Evolutionary conservation across 768 basidiomycete species (phyloP).

Genomic region (Agrocybe chaxingu): DNA sequence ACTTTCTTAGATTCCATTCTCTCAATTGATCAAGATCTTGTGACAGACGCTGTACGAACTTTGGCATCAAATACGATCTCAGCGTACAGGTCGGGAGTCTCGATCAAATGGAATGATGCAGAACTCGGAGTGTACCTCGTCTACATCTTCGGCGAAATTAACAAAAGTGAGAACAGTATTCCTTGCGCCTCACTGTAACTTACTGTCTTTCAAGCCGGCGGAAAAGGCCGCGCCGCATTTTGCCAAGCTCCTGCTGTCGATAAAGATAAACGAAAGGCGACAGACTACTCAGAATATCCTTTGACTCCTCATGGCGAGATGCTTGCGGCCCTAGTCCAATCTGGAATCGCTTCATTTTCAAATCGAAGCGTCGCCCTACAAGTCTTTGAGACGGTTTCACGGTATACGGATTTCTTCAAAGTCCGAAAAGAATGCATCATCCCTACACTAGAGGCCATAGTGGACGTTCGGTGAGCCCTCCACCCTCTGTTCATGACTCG

Average conservation of each 20-base stretch:
- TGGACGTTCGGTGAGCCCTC: slow-evolving; percentile 67
- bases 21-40: slow-evolving; percentile 81
- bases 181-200: slow-evolving; percentile 1
- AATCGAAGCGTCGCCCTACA: slow-evolving; percentile 83
- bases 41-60: slow-evolving; percentile 70
- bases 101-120: slow-evolving; percentile 86
- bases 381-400: slow-evolving; percentile 89
- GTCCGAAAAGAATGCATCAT: slow-evolving; percentile 86
- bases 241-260: slow-evolving; percentile 70
- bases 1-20: slow-evolving; percentile 85
- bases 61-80: slow-evolving; percentile 76
- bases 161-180: slow-evolving; percentile 61
- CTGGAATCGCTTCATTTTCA: slow-evolving; percentile 78
- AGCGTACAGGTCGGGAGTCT: slow-evolving; percentile 57
- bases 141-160: slow-evolving; percentile 91
- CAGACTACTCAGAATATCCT: slow-evolving; percentile 77
- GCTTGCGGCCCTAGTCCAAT: slow-evolving; percentile 78
- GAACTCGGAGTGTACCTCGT: slow-evolving; percentile 93
- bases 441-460: slow-evolving; percentile 84
- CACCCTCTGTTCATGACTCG: not conserved
- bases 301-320: slow-evolving; percentile 90
- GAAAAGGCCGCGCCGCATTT: slow-evolving; percentile 83
- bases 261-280: slow-evolving; percentile 63
- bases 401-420: slow-evolving; percentile 97
- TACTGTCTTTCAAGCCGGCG: slow-evolving; percentile 45